phyloP scores from a whole-genome alignment of 306 rosid species.

The Albizia julibrissin region DNA sequence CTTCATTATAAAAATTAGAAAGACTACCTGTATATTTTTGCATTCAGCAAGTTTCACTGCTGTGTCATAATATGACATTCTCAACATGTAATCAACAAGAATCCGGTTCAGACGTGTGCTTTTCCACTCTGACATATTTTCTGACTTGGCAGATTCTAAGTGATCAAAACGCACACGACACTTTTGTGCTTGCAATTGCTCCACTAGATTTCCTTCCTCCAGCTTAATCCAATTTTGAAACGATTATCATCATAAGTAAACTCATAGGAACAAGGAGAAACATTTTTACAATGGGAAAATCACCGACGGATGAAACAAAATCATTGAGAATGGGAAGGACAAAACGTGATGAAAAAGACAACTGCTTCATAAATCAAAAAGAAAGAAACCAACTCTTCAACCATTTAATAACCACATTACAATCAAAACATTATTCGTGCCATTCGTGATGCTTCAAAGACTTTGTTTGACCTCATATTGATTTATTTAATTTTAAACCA shows the following conservation, averaged over 20 bases:
- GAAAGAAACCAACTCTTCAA: neutral
- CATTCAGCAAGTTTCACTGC: conserved; percentile 77
- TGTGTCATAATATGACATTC: conserved; percentile 89
- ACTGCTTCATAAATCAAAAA: neutral
- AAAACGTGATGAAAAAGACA: conserved; percentile 4
- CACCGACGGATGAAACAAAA: neutral
- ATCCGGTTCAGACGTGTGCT: conserved; percentile 80
- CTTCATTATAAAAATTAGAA: neutral
- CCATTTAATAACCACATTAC: conserved; percentile 20
- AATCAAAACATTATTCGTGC: neutral
- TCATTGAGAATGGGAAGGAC: neutral
- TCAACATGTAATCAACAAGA: conserved; percentile 94
- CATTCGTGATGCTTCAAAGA: conserved; percentile 15
- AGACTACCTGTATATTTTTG: conserved; percentile 73
- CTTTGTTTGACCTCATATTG: neutral
- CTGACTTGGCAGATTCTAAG: conserved; percentile 79
- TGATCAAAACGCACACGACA: conserved; percentile 79
- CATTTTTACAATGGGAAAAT: neutral
- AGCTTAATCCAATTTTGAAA: conserved; percentile 48
- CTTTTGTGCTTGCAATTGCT: conserved; percentile 86
- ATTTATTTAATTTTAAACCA: neutral
- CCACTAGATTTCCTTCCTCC: conserved; percentile 83
- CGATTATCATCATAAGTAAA: neutral
- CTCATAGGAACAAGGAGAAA: neutral
- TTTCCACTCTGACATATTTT: conserved; percentile 75